Evolutionary conservation across 768 basidiomycete genomes (phyloP).

Genomic region (Zangia roseola): DNA sequence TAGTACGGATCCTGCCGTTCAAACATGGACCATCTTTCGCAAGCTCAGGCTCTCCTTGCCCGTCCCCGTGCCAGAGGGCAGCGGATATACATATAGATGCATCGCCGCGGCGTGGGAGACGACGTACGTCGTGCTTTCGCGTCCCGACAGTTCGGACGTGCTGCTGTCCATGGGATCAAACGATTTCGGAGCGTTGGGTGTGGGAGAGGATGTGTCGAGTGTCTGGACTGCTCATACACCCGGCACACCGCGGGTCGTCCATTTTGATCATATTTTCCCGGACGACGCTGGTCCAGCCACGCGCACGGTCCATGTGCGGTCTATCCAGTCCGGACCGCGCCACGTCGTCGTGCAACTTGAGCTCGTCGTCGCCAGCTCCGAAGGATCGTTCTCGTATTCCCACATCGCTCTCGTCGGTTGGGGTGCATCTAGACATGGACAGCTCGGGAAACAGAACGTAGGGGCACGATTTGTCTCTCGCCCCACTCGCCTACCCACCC

Average conservation of each 20-base stretch:
- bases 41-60: conserved; percentile 39
- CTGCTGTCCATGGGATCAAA: conserved; percentile 81
- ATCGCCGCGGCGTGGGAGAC: conserved; percentile 84
- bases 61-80: background rate
- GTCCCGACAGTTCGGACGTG: conserved; percentile 42
- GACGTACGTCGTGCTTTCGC: conserved; percentile 64
- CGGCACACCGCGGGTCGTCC: conserved; percentile 7
- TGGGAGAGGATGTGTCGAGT: conserved; percentile 34
- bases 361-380: conserved; percentile 30
- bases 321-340: conserved; percentile 64
- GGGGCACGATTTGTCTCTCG: conserved; percentile 8
- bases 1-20: too few relatives aligned
- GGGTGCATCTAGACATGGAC: conserved; percentile 84
- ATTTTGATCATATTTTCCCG: conserved; percentile 26
- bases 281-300: conserved; percentile 34
- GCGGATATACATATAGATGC: conserved; percentile 43
- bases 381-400: conserved; percentile 12
- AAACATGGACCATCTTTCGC: conserved; percentile 41
- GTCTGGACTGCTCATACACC: background rate
- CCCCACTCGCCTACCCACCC: conserved; percentile 36
- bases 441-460: conserved; percentile 52
- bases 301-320: conserved; percentile 34
- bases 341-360: conserved; percentile 60
- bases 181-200: conserved; percentile 81
- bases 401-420: conserved; percentile 61